A percentile compares a stretch with the other conserved stretches of the same genome.
Conservation (phyloP, 179 eudicot genomes). For the Beta macrorhiza region DNA sequence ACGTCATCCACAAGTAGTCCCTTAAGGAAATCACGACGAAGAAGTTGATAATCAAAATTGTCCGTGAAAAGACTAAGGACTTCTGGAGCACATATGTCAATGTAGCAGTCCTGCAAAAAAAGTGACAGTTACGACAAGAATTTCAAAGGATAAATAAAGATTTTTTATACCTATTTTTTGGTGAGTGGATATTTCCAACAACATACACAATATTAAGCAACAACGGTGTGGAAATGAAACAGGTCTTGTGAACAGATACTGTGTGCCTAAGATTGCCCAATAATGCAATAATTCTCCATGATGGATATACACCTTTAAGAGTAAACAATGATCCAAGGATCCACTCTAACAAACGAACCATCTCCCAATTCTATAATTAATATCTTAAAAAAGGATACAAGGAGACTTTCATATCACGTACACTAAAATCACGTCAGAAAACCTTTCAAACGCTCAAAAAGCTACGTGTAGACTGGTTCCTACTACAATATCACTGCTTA, state of each 20-base stretch:
- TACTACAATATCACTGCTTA: background rate
- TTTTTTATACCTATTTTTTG: background rate
- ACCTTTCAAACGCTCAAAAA: background rate
- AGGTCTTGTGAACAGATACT: background rate
- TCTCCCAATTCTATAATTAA: background rate
- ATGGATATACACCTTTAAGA: background rate
- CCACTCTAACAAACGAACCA: background rate
- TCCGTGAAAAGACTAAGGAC: slow-evolving; percentile 88
- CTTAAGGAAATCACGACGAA: slow-evolving; percentile 93
- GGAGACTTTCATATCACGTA: background rate
- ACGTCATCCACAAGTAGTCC: slow-evolving; percentile 91
- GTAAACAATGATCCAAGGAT: background rate
- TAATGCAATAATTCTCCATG: background rate
- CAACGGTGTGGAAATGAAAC: background rate
- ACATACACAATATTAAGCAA: background rate
- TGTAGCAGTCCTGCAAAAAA: slow-evolving; percentile 78
- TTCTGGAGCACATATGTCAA: slow-evolving; percentile 91
- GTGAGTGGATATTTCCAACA: background rate
- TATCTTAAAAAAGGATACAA: background rate
- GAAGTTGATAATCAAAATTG: slow-evolving; percentile 98
- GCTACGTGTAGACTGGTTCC: background rate
- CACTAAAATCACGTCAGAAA: background rate
- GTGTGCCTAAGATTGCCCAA: background rate
- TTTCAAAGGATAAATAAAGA: background rate
- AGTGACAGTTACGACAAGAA: background rate